Evolutionary conservation across 2,329 filamentous ascomycete genomes (phyloP).

Genomic region (Aspergillus quadrilineatus): DNA sequence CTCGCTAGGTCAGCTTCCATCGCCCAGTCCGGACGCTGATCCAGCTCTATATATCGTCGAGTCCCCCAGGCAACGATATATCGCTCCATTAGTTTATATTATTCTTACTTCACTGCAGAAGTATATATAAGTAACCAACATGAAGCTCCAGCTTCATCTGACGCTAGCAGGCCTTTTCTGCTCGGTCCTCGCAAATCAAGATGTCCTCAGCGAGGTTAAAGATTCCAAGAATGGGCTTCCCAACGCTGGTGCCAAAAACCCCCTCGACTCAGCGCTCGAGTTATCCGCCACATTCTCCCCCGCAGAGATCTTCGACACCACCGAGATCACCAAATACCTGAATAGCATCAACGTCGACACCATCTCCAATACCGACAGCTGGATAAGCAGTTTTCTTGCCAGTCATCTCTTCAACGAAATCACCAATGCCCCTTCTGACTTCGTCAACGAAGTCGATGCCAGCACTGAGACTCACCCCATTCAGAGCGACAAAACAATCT

Average conservation of each 20-base stretch:
- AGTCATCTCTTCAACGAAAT: conserved; percentile 9
- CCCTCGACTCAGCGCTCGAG: conserved; percentile 14
- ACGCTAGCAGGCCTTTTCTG: conserved; percentile 39
- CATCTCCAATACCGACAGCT: conserved; percentile 1
- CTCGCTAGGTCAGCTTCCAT: background rate
- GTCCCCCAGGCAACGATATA: background rate
- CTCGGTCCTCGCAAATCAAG: conserved; percentile 49
- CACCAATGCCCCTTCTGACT: conserved; percentile 11
- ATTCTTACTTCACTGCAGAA: background rate
- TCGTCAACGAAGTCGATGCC: conserved; percentile 1
- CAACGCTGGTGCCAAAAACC: background rate
- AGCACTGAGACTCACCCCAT: conserved; percentile 31
- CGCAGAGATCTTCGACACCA: conserved; percentile 1
- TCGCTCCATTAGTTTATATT: background rate
- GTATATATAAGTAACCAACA: background rate
- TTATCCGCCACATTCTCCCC: conserved; percentile 4
- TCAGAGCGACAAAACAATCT: conserved; percentile 68
- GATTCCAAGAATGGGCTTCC: background rate
- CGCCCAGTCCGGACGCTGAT: conserved; percentile 2
- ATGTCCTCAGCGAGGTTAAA: conserved; percentile 23
- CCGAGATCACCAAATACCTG: background rate
- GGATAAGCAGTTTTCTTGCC: conserved; percentile 9
- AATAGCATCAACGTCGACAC: background rate
- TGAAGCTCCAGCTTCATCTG: conserved; percentile 15
- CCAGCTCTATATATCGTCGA: background rate